phyloP scores from a whole-genome alignment of 2,329 filamentous ascomycete species.

The Fusarium proliferatum region DNA sequence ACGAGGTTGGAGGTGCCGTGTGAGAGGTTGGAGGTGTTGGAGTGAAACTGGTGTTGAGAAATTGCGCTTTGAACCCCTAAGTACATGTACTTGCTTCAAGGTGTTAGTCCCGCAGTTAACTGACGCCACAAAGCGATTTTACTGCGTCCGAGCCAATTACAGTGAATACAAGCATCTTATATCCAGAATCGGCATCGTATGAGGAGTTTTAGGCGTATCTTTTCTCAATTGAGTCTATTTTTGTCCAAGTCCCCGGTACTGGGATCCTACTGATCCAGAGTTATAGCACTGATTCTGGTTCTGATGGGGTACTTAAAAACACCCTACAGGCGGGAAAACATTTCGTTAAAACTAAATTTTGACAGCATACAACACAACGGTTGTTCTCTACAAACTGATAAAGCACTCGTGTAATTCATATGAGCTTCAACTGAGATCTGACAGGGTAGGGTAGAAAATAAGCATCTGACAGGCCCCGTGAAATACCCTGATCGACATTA shows the following conservation, averaged over 20 bases:
- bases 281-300: neutral
- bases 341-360: too few species aligned
- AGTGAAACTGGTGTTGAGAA: slow-evolving; percentile 3
- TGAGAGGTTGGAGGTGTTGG: slow-evolving; percentile 1
- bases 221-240: neutral
- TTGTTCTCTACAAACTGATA: neutral
- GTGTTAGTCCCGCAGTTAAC: neutral
- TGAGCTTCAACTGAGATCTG: neutral
- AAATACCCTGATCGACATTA: neutral
- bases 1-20: neutral
- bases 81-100: neutral
- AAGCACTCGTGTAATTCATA: neutral
- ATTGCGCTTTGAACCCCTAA: neutral
- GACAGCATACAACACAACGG: accelerated
- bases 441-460: neutral
- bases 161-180: neutral
- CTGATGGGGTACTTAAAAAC: too few species aligned
- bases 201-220: neutral
- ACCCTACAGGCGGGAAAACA: neutral
- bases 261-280: neutral
- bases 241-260: neutral
- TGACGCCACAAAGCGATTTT: neutral
- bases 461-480: neutral
- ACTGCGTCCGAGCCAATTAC: neutral
- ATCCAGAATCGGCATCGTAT: neutral